Conservation (phyloP, 345 rosid genomes). For the Salix brachista region DNA sequence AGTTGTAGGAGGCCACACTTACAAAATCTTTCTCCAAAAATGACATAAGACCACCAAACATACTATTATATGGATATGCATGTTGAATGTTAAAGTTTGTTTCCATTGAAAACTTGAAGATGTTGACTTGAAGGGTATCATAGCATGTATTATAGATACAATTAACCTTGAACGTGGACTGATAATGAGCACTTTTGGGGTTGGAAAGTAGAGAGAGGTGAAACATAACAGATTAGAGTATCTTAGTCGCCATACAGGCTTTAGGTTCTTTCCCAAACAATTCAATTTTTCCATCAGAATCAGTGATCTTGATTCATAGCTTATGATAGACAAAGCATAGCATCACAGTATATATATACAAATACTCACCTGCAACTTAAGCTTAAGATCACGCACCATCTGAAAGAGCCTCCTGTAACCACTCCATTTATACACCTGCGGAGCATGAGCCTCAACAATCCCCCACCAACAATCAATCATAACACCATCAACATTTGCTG, state of each 20-base stretch:
- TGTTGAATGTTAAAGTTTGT: not conserved
- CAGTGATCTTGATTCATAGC: not conserved
- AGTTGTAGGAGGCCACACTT: not conserved
- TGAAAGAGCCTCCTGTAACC: slow-evolving; percentile 78
- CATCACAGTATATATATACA: not conserved
- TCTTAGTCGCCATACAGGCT: no score
- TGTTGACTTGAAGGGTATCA: not conserved
- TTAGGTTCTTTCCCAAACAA: no score
- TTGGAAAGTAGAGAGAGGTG: not conserved
- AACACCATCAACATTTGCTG: slow-evolving; percentile 76
- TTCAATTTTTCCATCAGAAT: no score
- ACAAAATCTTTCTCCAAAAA: not conserved
- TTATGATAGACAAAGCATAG: not conserved
- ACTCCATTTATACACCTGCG: slow-evolving; percentile 84
- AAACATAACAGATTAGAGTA: not conserved
- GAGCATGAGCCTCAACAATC: slow-evolving; percentile 80
- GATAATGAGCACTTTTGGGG: not conserved
- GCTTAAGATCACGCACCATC: slow-evolving; percentile 66
- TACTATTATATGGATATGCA: not conserved
- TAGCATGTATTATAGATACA: not conserved
- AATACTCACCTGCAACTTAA: slow-evolving; percentile 71
- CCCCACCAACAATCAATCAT: slow-evolving; percentile 99
- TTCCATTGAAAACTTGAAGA: not conserved
- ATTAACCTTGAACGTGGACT: not conserved
- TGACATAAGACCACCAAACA: not conserved